phyloP scores from a whole-genome alignment of 2,329 filamentous ascomycete species.

The Monosporascus sp. region DNA sequence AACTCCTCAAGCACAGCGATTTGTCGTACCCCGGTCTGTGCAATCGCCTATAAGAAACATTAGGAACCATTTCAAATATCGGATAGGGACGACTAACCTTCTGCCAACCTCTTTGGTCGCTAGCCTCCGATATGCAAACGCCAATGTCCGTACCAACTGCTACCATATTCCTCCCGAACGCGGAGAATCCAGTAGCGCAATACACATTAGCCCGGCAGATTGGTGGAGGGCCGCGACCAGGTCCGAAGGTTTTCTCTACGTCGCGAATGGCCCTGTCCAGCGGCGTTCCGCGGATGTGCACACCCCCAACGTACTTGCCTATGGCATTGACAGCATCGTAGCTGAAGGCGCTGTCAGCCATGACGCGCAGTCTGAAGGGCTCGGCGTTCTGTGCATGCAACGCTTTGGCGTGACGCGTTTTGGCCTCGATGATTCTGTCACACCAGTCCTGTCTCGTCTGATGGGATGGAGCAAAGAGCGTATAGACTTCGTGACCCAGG shows the following conservation, averaged over 20 bases:
- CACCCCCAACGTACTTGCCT: conserved; percentile 53
- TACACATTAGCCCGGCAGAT: conserved; percentile 85
- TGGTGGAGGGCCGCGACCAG: conserved; percentile 63
- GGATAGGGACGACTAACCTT: conserved; percentile 54
- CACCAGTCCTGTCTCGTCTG: conserved; percentile 84
- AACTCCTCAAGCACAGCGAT: conserved; percentile 95
- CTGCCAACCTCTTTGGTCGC: conserved; percentile 85
- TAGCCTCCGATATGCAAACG: conserved; percentile 82
- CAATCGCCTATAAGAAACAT: conserved; percentile 57
- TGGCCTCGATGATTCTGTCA: conserved; percentile 87
- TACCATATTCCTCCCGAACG: conserved; percentile 78
- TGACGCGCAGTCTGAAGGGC: conserved; percentile 84
- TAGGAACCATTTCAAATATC: conserved; percentile 10
- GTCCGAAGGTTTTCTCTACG: conserved; percentile 72
- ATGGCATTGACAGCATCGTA: conserved; percentile 61
- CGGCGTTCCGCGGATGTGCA: conserved; percentile 84
- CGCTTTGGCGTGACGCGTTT: conserved; percentile 85
- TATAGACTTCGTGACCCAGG: conserved; percentile 88
- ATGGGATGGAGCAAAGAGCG: conserved; percentile 74
- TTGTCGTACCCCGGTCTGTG: conserved; percentile 75
- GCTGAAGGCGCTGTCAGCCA: conserved; percentile 87
- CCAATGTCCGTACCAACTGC: conserved; percentile 94
- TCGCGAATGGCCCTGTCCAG: conserved; percentile 87
- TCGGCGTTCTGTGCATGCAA: conserved; percentile 90
- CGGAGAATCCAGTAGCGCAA: conserved; percentile 85